A percentile compares a stretch with the other conserved stretches of the same genome.
phyloP scores from a whole-genome alignment of 176 grass and related monocot species.

The Oryza australiensis region DNA sequence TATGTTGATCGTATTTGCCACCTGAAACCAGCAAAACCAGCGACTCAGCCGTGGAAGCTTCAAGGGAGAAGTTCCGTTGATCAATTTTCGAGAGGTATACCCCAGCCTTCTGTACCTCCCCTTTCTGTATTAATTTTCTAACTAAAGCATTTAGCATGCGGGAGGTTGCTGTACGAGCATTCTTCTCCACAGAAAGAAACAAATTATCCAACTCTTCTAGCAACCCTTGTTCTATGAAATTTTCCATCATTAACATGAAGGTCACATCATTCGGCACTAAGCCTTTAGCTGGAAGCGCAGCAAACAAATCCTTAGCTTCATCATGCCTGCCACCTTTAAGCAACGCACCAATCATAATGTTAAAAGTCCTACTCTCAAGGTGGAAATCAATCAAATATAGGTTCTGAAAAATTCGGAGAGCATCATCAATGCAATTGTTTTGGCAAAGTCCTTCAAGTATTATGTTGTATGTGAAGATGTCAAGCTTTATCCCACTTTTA shows the following conservation, averaged over 20 bases:
- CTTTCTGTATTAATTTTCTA: background rate
- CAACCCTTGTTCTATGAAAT: background rate
- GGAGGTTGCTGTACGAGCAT: background rate
- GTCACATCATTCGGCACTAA: background rate
- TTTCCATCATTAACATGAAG: background rate
- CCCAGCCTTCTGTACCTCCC: background rate
- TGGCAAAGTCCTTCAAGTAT: background rate
- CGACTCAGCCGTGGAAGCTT: background rate
- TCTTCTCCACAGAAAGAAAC: conserved; percentile 10
- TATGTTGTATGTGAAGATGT: background rate
- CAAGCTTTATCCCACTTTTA: background rate
- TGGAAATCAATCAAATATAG: background rate
- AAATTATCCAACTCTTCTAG: background rate
- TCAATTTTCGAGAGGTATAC: background rate
- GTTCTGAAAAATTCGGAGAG: background rate
- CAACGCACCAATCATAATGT: background rate
- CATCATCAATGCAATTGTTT: background rate
- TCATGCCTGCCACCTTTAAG: background rate
- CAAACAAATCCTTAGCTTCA: background rate
- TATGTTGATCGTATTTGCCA: background rate
- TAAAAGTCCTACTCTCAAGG: background rate
- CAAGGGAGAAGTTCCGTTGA: background rate
- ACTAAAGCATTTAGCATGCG: conserved; percentile 22
- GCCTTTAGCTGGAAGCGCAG: background rate
- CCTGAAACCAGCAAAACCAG: background rate